Evolutionary conservation across 352 stramenopile genomes (phyloP).

Genomic region (Phytophthora syringae): DNA sequence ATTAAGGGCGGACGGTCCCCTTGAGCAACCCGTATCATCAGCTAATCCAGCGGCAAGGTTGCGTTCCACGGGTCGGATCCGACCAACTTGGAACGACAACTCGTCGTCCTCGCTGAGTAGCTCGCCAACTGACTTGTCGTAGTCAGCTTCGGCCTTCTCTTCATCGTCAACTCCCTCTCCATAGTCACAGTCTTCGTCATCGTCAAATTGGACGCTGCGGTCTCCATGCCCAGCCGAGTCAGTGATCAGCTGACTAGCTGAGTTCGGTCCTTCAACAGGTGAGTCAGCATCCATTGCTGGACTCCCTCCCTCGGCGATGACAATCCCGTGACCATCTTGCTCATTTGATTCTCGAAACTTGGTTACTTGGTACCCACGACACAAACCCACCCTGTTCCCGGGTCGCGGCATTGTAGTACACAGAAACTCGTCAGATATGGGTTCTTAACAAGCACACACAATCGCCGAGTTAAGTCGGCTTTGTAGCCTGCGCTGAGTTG

Average conservation of each 20-base stretch:
- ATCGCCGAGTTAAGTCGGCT: background rate
- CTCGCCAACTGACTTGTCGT: too few relatives aligned
- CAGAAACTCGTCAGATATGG: background rate
- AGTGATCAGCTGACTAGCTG: background rate
- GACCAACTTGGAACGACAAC: too few relatives aligned
- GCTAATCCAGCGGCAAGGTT: too few relatives aligned
- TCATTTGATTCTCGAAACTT: background rate
- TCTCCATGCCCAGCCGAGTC: background rate
- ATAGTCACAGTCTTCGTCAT: slow-evolving; percentile 1
- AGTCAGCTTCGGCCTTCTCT: too few relatives aligned
- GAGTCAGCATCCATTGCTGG: background rate
- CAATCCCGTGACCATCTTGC: background rate
- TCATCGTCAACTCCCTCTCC: background rate
- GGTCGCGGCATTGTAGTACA: background rate
- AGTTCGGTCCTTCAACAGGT: background rate
- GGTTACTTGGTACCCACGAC: background rate
- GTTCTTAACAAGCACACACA: background rate
- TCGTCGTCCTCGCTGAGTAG: too few relatives aligned
- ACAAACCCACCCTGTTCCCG: background rate
- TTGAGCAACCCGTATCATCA: too few relatives aligned
- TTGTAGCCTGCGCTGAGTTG: background rate
- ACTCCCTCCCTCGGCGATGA: background rate
- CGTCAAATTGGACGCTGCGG: background rate
- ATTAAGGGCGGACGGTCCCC: too few relatives aligned
- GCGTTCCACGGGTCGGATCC: too few relatives aligned